Percentiles rank a stretch among this genome's conserved stretches.
Conservation (phyloP, 306 rosid genomes). For the Acmispon strigosus region DNA sequence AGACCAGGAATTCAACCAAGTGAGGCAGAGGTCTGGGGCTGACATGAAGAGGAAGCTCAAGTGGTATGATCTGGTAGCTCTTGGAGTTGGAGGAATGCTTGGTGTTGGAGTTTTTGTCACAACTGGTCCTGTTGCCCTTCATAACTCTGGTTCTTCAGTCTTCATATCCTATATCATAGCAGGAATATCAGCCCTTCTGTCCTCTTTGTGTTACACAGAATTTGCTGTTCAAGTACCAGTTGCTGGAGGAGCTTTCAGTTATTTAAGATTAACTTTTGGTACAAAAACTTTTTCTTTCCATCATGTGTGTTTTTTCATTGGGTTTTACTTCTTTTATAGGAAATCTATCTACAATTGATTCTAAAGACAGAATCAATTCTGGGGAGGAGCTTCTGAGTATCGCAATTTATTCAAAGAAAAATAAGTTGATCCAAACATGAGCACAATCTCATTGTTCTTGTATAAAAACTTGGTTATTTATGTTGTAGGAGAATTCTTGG, state of each 20-base stretch:
- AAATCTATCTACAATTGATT: too few relatives aligned
- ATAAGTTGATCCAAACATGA: too few relatives aligned
- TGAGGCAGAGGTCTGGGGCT: conserved; percentile 82
- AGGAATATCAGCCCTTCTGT: conserved; percentile 81
- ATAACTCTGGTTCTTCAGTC: conserved; percentile 71
- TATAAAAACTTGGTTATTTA: background rate
- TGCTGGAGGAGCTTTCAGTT: conserved; percentile 98
- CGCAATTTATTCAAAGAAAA: too few relatives aligned
- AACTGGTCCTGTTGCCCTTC: conserved; percentile 67
- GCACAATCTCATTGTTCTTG: too few relatives aligned
- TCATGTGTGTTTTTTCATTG: background rate
- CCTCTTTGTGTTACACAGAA: conserved; percentile 87
- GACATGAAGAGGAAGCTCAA: conserved; percentile 82
- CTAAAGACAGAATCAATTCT: too few relatives aligned
- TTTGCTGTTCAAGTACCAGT: conserved; percentile 90
- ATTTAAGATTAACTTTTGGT: conserved; percentile 85
- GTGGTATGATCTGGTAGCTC: conserved; percentile 80
- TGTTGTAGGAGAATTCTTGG: conserved; percentile 75
- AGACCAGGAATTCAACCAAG: conserved; percentile 82
- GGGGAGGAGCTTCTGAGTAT: too few relatives aligned
- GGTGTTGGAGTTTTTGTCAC: conserved; percentile 94
- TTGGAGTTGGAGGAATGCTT: conserved; percentile 96
- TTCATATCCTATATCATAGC: conserved; percentile 84
- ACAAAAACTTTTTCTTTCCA: background rate
- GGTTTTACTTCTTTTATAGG: background rate